Conservation (phyloP, 306 rosid genomes). For the Carpinus fangiana region DNA sequence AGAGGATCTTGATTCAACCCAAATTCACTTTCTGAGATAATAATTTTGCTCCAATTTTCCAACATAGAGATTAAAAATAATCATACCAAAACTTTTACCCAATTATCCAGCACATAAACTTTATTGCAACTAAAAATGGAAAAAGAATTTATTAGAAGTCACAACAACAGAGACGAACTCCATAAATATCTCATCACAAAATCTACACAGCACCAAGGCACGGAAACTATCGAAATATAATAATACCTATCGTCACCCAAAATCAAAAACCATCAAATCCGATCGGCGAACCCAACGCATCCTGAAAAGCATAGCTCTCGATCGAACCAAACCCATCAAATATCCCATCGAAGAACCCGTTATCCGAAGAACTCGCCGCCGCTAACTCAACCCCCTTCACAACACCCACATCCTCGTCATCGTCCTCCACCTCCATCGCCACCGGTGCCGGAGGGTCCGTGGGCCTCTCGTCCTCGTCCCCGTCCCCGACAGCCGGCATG, state of each 20-base stretch:
- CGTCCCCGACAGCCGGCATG: conserved; percentile 62
- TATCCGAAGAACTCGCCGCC: conserved; percentile 20
- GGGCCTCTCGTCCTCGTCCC: conserved; percentile 37
- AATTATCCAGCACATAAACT: background rate
- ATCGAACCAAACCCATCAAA: conserved; percentile 50
- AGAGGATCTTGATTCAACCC: background rate
- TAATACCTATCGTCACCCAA: background rate
- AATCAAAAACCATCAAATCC: conserved; percentile 8
- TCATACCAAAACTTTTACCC: background rate
- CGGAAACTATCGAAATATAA: background rate
- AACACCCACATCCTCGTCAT: conserved; percentile 1
- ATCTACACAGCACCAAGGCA: background rate
- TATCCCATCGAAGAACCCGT: conserved; percentile 42
- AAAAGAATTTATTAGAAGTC: background rate
- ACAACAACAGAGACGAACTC: background rate
- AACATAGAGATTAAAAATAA: background rate
- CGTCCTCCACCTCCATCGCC: conserved; percentile 27
- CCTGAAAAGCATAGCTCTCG: conserved; percentile 33
- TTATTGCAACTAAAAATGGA: background rate
- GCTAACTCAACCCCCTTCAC: background rate
- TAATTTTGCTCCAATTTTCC: background rate
- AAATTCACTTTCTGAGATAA: background rate
- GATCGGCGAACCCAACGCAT: conserved; percentile 34
- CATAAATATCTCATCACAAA: background rate
- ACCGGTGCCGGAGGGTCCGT: conserved; percentile 8